Percentiles rank a stretch among this genome's conserved stretches.
These are phyloP conservation scores for Penicillium goetzii DNA, from an alignment of 495 filamentous ascomycete genomes.

Conservation along the genomic window DNA sequence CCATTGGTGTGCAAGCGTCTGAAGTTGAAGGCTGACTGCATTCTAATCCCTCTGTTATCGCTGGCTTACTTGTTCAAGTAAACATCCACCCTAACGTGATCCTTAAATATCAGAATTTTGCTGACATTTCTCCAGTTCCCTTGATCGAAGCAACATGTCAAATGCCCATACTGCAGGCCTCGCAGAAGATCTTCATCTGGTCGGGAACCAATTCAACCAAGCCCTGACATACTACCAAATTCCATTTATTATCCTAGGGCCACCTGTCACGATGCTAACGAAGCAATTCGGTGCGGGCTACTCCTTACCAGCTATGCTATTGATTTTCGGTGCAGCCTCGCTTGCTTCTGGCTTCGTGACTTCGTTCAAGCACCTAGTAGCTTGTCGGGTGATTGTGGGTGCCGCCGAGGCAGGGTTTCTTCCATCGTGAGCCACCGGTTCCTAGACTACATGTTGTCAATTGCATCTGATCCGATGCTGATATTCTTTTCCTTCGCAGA, in stretches of 20 bases:
- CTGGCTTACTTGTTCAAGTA: too few species aligned
- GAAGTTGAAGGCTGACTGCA: too few species aligned
- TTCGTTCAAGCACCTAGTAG: background rate
- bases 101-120: too few species aligned
- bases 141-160: too few species aligned
- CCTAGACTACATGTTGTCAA: background rate
- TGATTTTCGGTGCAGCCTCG: background rate
- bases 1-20: too few species aligned
- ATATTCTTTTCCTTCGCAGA: background rate
- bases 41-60: too few species aligned
- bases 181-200: background rate
- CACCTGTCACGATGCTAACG: background rate
- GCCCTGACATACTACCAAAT: background rate
- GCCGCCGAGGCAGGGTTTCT: background rate
- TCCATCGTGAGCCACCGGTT: background rate
- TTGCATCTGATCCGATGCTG: background rate
- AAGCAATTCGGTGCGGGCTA: background rate
- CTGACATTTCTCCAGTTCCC: too few species aligned
- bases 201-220: background rate
- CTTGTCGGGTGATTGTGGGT: background rate
- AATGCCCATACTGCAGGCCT: too few species aligned
- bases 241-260: background rate
- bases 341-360: background rate
- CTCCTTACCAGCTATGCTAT: background rate
- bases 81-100: too few species aligned